Evolutionary conservation across 2,329 filamentous ascomycete species (phyloP).

Genomic region (Kalaharituber pfeilii): DNA sequence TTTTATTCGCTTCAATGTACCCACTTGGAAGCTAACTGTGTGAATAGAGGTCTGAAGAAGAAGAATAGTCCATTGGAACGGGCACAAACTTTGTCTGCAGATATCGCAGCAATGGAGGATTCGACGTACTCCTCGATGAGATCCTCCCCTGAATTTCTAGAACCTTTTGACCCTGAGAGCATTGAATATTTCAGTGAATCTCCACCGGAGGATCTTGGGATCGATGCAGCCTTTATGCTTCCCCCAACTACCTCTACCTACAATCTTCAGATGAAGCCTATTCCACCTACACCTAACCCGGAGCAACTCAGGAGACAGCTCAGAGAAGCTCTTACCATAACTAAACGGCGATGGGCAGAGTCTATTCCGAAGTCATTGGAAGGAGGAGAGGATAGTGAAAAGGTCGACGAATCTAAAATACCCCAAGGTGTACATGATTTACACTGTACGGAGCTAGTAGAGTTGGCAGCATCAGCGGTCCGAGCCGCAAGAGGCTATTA

Average conservation of each 20-base stretch:
- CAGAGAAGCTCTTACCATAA: slow-evolving; percentile 41
- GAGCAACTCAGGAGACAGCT: slow-evolving; percentile 56
- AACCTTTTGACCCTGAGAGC: slow-evolving; percentile 24
- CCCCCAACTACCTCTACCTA: slow-evolving; percentile 97
- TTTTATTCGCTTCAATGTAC: background rate
- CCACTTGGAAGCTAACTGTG: background rate
- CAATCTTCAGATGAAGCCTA: slow-evolving; percentile 61
- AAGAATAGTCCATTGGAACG: slow-evolving; percentile 8
- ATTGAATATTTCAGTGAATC: slow-evolving; percentile 36
- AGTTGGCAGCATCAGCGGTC: slow-evolving; percentile 88
- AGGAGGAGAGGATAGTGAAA: background rate
- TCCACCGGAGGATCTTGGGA: slow-evolving; percentile 37
- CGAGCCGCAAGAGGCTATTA: slow-evolving; percentile 92
- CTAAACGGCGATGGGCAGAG: slow-evolving; percentile 72
- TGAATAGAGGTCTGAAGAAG: slow-evolving; percentile 13
- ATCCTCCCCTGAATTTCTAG: slow-evolving; percentile 39
- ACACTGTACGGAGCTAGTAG: slow-evolving; percentile 79
- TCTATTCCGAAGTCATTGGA: slow-evolving; percentile 51
- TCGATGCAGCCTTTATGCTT: slow-evolving; percentile 60
- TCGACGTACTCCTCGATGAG: slow-evolving; percentile 44
- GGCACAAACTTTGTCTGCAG: slow-evolving; percentile 11
- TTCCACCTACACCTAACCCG: slow-evolving; percentile 70
- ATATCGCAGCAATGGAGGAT: slow-evolving; percentile 32
- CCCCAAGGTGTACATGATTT: slow-evolving; percentile 57
- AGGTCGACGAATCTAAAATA: background rate